Conservation (phyloP, 805 yeast genomes). For the Helenozyma baotianmanensis region DNA sequence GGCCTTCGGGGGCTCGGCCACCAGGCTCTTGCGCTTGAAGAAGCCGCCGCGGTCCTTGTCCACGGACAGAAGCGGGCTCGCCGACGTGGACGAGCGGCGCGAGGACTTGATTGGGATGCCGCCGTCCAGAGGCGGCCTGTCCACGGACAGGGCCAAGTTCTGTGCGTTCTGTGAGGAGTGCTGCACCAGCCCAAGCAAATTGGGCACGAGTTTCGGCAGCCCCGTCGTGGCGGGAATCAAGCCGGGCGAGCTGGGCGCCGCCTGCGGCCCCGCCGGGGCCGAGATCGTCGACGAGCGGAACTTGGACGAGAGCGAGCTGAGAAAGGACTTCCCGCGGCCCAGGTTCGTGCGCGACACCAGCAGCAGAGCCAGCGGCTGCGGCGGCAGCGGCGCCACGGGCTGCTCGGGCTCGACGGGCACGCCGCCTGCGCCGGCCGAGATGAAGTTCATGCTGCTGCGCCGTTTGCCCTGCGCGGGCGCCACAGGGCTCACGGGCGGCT, state of each 20-base stretch:
- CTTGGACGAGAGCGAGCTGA: conserved; percentile 38
- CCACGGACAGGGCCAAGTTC: conserved; percentile 20
- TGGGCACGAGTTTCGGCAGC: conserved; percentile 12
- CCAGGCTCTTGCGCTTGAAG: conserved; percentile 17
- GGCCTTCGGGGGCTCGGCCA: conserved; percentile 1
- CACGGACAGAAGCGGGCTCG: conserved; percentile 11
- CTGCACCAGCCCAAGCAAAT: conserved; percentile 7
- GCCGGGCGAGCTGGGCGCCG: conserved; percentile 2
- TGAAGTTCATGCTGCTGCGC: conserved; percentile 7
- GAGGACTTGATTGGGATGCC: conserved; percentile 12
- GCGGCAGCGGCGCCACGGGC: neutral
- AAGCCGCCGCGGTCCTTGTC: conserved; percentile 14
- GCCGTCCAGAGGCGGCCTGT: conserved; percentile 25
- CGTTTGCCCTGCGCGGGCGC: conserved; percentile 8
- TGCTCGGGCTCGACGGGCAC: conserved; percentile 1
- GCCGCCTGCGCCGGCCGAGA: neutral
- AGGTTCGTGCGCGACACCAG: conserved; percentile 6
- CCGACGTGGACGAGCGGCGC: conserved; percentile 6
- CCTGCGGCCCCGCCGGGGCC: conserved; percentile 4
- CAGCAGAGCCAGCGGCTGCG: neutral
- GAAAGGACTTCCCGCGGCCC: conserved; percentile 19
- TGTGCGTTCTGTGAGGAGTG: conserved; percentile 6
- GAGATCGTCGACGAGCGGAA: conserved; percentile 24
- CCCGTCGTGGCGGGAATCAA: conserved; percentile 1
- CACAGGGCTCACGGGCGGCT: too few species aligned